phyloP scores from a whole-genome alignment of 2,329 filamentous ascomycete genomes.

The Xylaria sp. region DNA sequence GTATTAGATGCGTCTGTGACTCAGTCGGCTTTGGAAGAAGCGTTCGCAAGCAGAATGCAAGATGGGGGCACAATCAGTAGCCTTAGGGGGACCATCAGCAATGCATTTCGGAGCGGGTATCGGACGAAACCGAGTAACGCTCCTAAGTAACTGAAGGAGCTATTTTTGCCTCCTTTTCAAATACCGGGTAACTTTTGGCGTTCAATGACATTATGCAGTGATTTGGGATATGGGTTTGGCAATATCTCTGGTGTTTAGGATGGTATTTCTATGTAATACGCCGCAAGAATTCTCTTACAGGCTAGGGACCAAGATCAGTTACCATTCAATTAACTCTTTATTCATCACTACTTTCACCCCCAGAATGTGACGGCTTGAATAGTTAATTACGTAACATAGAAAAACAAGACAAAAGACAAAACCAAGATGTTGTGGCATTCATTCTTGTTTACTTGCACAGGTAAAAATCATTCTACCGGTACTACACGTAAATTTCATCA shows the following conservation, averaged over 20 bases:
- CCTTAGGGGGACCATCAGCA: constrained; percentile 75
- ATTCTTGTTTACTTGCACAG: no score
- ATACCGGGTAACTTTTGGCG: not conserved
- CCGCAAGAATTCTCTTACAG: not conserved
- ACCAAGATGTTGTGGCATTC: no score
- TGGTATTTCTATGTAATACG: constrained; percentile 5
- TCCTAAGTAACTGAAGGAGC: constrained; percentile 1
- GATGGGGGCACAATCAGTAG: constrained; percentile 66
- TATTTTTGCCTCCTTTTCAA: not conserved
- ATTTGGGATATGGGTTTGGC: constrained; percentile 17
- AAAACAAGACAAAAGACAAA: no score
- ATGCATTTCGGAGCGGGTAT: constrained; percentile 72
- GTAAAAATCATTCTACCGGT: no score
- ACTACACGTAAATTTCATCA: no score
- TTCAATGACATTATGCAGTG: constrained; percentile 1
- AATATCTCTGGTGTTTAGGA: constrained; percentile 1
- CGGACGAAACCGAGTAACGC: constrained; percentile 48
- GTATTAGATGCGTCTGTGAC: constrained; percentile 79
- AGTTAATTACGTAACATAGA: not conserved
- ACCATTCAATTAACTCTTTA: not conserved
- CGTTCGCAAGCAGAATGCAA: constrained; percentile 76
- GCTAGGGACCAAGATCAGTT: not conserved
- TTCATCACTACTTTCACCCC: not conserved
- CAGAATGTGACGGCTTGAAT: not conserved
- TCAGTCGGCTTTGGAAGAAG: constrained; percentile 82